These are phyloP conservation scores for Penicillium digitatum DNA, from an alignment of 2,329 filamentous ascomycete genomes.

Conservation along the genomic window DNA sequence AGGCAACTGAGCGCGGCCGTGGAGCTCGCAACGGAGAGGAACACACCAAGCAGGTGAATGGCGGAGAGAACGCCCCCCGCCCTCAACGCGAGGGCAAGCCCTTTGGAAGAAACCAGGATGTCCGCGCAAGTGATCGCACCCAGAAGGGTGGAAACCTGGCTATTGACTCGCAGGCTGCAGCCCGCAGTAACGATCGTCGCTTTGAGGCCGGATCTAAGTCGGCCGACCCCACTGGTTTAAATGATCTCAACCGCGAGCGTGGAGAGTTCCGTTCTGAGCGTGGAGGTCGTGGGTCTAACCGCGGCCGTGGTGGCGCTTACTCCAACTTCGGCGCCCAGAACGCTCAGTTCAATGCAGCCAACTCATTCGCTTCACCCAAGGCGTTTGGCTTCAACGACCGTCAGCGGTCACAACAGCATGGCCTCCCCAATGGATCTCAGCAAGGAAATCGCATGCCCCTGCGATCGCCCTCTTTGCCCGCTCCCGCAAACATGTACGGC, in stretches of 20 bases:
- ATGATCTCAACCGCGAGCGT: slow-evolving; percentile 37
- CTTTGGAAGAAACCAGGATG: slow-evolving; percentile 33
- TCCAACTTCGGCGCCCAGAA: slow-evolving; percentile 35
- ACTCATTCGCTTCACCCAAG: slow-evolving; percentile 40
- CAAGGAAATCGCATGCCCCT: slow-evolving; percentile 51
- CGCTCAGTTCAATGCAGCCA: slow-evolving; percentile 39
- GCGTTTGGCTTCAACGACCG: slow-evolving; percentile 42
- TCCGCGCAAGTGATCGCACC: slow-evolving; percentile 24
- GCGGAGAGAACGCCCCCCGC: slow-evolving; percentile 30
- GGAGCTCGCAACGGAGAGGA: slow-evolving; percentile 34
- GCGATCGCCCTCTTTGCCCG: slow-evolving; percentile 61
- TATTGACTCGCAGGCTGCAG: slow-evolving; percentile 33
- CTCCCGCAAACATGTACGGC: slow-evolving; percentile 49
- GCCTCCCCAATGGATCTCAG: slow-evolving; percentile 36
- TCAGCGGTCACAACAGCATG: slow-evolving; percentile 40
- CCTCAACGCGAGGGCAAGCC: slow-evolving; percentile 35
- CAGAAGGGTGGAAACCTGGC: slow-evolving; percentile 28
- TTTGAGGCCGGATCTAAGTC: slow-evolving; percentile 39
- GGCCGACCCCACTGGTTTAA: slow-evolving; percentile 34
- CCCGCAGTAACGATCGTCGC: slow-evolving; percentile 36
- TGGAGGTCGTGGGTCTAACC: slow-evolving; percentile 39
- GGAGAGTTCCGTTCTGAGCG: slow-evolving; percentile 37
- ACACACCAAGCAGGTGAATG: slow-evolving; percentile 26
- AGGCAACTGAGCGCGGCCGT: slow-evolving; percentile 31
- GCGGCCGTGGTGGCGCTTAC: slow-evolving; percentile 40